These are phyloP conservation scores for Globisporangium mamillatum DNA, from an alignment of 352 stramenopile species.

Conservation along the genomic window DNA sequence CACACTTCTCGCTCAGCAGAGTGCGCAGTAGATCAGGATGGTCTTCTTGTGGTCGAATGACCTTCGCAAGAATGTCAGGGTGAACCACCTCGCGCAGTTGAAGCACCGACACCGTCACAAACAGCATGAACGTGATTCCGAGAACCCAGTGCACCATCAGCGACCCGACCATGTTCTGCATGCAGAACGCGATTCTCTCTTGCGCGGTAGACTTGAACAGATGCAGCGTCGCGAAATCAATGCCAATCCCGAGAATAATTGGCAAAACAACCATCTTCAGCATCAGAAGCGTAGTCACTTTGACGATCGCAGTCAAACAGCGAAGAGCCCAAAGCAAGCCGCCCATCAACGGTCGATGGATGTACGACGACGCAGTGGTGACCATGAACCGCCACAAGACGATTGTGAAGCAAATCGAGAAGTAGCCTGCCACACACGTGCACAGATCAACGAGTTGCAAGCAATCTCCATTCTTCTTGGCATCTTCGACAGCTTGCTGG, in stretches of 20 bases:
- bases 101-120: slow-evolving; percentile 95
- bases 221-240: slow-evolving; percentile 91
- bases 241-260: slow-evolving; percentile 90
- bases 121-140: slow-evolving; percentile 97
- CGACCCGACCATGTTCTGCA: slow-evolving; percentile 89
- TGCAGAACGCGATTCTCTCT: slow-evolving; percentile 76
- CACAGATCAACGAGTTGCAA: slow-evolving; percentile 84
- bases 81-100: slow-evolving; percentile 95
- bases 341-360: slow-evolving; percentile 77
- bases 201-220: slow-evolving; percentile 85
- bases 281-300: slow-evolving; percentile 94
- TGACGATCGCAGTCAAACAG: slow-evolving; percentile 86
- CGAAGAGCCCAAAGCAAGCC: slow-evolving; percentile 77
- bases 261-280: slow-evolving; percentile 98
- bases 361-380: slow-evolving; percentile 78
- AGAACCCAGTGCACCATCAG: slow-evolving; percentile 96
- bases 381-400: slow-evolving; percentile 86
- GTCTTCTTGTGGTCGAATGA: slow-evolving; percentile 93
- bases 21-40: slow-evolving; percentile 95
- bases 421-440: slow-evolving; percentile 75
- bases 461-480: slow-evolving; percentile 69
- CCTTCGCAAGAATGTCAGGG: slow-evolving; percentile 87
- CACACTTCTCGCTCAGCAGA: slow-evolving; percentile 91
- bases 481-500: slow-evolving; percentile 47
- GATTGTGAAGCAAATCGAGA: slow-evolving; percentile 83